Evolutionary conservation across 208 protist species (phyloP).

Genomic region (Trypanosoma mega): DNA sequence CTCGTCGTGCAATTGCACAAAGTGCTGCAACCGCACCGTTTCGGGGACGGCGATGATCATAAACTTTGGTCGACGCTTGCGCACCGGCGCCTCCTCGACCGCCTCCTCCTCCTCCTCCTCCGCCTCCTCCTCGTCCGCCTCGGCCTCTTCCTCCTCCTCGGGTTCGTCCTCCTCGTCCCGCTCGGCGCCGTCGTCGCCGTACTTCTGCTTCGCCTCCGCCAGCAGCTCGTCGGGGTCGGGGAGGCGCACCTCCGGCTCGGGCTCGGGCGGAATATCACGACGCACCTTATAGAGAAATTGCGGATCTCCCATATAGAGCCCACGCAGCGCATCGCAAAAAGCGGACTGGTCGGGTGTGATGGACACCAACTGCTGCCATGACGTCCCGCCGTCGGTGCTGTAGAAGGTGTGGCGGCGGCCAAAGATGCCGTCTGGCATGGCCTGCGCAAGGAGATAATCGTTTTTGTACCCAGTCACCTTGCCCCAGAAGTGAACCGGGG

Average conservation of each 20-base stretch:
- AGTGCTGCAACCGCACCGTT: constrained; percentile 77
- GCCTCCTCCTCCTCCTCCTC: constrained; percentile 30
- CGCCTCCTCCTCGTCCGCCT: constrained; percentile 51
- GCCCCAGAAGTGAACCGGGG: constrained; percentile 74
- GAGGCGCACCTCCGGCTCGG: constrained; percentile 51
- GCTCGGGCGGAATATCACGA: constrained; percentile 71
- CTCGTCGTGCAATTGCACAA: constrained; percentile 75
- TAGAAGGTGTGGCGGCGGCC: constrained; percentile 65
- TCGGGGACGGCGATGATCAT: constrained; percentile 80
- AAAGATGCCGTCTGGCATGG: constrained; percentile 50
- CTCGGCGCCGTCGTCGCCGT: constrained; percentile 24
- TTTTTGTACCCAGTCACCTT: constrained; percentile 60
- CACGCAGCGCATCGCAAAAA: constrained; percentile 84
- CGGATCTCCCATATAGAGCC: constrained; percentile 77
- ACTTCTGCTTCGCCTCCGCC: constrained; percentile 41
- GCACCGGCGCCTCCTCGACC: constrained; percentile 25
- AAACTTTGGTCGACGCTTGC: constrained; percentile 70
- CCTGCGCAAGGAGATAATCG: constrained; percentile 84
- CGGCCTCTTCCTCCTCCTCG: constrained; percentile 46
- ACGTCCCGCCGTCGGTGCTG: constrained; percentile 80
- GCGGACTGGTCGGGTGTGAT: constrained; percentile 65
- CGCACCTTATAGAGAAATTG: constrained; percentile 86
- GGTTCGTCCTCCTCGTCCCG: constrained; percentile 38
- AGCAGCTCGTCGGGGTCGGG: constrained; percentile 47
- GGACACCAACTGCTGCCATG: constrained; percentile 60